A percentile compares a stretch with the other conserved stretches of the same genome.
phyloP scores from a whole-genome alignment of 1,139 yeast species.

The Suhomyces bokatorum region DNA sequence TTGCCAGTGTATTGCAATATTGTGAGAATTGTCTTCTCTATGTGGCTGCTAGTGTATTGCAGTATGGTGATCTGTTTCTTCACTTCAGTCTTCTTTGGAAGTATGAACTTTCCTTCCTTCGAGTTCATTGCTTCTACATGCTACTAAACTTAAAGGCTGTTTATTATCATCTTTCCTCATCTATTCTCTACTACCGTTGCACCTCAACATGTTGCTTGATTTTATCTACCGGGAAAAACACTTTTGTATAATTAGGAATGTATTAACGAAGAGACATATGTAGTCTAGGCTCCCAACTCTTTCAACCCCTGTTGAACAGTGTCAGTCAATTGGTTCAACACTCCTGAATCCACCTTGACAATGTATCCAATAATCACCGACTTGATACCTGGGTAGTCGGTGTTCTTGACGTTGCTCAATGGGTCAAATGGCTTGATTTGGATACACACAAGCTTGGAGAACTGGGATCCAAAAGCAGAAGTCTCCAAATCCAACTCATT shows the following conservation, averaged over 20 bases:
- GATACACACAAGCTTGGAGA: conserved; percentile 70
- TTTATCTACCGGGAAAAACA: conserved; percentile 3
- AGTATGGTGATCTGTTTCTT: no score
- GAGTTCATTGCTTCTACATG: no score
- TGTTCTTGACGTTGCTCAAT: conserved; percentile 43
- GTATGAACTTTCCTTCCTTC: no score
- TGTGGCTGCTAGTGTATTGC: no score
- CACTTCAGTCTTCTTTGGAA: no score
- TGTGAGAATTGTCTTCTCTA: no score
- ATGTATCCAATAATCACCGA: conserved; percentile 30
- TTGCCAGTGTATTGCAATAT: no score
- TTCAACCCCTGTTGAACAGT: conserved; percentile 6
- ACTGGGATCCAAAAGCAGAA: conserved; percentile 82
- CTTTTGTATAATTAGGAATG: conserved; percentile 11
- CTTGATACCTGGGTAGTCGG: conserved; percentile 36
- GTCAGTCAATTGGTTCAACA: conserved; percentile 26
- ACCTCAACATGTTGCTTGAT: background rate
- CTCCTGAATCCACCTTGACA: conserved; percentile 34
- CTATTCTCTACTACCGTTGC: no score
- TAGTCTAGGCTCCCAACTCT: conserved; percentile 2
- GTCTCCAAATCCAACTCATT: conserved; percentile 53
- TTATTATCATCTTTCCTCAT: no score
- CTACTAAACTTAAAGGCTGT: no score
- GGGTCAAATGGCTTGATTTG: conserved; percentile 69
- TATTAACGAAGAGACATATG: conserved; percentile 2